Evolutionary conservation across 176 grass and related monocot species (phyloP).

Genomic region (Hsuehochloa calcarea): DNA sequence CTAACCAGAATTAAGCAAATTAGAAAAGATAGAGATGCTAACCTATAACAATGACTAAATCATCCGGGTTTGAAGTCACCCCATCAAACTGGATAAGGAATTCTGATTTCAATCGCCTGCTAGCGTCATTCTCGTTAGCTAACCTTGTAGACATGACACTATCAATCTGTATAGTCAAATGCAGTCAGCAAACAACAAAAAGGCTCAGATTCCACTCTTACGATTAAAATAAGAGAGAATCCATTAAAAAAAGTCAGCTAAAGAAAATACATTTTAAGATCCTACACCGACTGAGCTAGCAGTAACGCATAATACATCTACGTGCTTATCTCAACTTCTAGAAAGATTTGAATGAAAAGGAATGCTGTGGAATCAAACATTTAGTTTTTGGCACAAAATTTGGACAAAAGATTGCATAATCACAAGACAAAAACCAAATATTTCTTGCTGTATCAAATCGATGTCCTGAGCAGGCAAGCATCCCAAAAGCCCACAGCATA

Average conservation of each 20-base stretch:
- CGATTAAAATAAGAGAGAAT: slow-evolving; percentile 6
- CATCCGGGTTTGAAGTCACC: slow-evolving; percentile 76
- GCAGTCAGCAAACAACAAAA: slow-evolving; percentile 13
- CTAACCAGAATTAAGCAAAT: neutral
- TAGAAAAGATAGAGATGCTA: slow-evolving; percentile 27
- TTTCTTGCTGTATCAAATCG: neutral
- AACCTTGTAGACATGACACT: slow-evolving; percentile 88
- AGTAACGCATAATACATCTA: neutral
- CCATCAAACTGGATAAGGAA: slow-evolving; percentile 98
- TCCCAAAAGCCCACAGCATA: neutral
- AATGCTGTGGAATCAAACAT: neutral
- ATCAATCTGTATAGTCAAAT: slow-evolving; percentile 72
- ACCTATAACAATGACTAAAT: slow-evolving; percentile 97
- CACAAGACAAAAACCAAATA: neutral
- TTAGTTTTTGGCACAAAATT: neutral
- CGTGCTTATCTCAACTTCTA: neutral
- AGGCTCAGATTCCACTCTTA: neutral
- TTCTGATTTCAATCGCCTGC: slow-evolving; percentile 93
- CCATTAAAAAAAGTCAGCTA: neutral
- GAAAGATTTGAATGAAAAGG: neutral
- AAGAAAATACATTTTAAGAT: neutral
- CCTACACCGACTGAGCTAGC: neutral
- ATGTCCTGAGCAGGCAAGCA: neutral
- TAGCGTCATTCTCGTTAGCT: slow-evolving; percentile 92
- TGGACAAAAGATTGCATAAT: neutral